Percentiles rank a stretch among this genome's conserved stretches.
Conservation (phyloP, 495 filamentous ascomycete species). For the Annulohypoxylon bovei region DNA sequence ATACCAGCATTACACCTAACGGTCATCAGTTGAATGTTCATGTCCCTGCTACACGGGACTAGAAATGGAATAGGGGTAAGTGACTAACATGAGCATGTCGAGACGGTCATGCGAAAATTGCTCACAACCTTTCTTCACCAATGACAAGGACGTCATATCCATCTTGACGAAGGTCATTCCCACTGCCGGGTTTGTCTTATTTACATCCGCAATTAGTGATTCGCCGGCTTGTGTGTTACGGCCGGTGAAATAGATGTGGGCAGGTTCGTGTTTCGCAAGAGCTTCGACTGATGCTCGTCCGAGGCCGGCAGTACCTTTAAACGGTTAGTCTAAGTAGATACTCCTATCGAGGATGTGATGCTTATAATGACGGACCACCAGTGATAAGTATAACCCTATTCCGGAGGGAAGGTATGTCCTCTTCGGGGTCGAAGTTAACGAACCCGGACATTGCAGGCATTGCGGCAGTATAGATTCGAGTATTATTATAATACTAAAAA, state of each 20-base stretch:
- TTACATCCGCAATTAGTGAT: slow-evolving; percentile 25
- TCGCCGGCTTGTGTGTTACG: slow-evolving; percentile 51
- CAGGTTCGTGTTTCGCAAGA: slow-evolving; percentile 68
- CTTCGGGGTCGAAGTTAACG: slow-evolving; percentile 59
- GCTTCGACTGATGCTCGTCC: slow-evolving; percentile 71
- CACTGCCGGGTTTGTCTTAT: slow-evolving; percentile 17
- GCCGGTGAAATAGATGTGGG: slow-evolving; percentile 71
- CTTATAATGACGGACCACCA: slow-evolving; percentile 56
- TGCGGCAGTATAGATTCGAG: neutral
- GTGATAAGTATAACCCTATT: slow-evolving; percentile 71
- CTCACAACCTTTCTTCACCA: slow-evolving; percentile 34
- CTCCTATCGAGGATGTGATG: neutral
- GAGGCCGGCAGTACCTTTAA: slow-evolving; percentile 71
- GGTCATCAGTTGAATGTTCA: neutral
- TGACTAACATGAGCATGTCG: slow-evolving; percentile 50
- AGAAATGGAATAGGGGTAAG: neutral
- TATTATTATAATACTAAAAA: neutral
- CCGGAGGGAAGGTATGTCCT: slow-evolving; percentile 65
- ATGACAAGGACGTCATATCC: slow-evolving; percentile 34
- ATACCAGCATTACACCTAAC: slow-evolving; percentile 70
- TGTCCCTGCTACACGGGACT: neutral
- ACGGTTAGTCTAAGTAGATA: neutral
- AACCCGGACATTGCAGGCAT: slow-evolving; percentile 23
- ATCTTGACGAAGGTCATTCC: slow-evolving; percentile 38
- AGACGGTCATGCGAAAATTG: slow-evolving; percentile 45